Evolutionary conservation across 1,284 basidiomycete species (phyloP), one percentile per base, ranked within the genome.

Genomic region (Rhodotorula sp.): DNA sequence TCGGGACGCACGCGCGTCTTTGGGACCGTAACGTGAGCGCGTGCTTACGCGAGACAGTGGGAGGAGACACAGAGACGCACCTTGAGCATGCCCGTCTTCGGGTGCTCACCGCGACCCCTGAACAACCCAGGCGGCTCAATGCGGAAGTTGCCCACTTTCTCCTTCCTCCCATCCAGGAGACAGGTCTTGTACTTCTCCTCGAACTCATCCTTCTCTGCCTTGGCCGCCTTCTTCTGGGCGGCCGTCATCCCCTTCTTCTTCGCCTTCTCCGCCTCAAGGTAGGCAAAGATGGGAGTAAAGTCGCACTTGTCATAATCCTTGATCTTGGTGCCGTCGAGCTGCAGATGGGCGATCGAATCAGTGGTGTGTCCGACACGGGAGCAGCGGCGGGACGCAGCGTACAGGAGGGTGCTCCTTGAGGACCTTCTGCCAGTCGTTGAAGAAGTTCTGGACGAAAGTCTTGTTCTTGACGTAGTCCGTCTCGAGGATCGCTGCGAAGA

Each of bases 101-200:
- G 97, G 82, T 99, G 97, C 78, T 97, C 93, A 70, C 97, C 97
- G 76, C 97, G 94, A 71, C 97, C 97, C 82, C 96, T 87, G 84
- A 99, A 99, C 56, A 99, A 85, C 55, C 94, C 93, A 25, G 97
- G 97, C 80, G 97, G 97, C 86, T 99, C 97, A 62, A 98, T 90
- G 76, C 94, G 88, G 85, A 99, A 98, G 84, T 99, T 99, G 67
- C 97, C 97, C 64, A 97, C 89, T 82, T 97, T 97, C 84, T 99
- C 97, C 82, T 94, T 95, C 66, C 94, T 88, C 34, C 95, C 96
- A 79, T 99, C 94, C 56, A 99, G 88, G 21, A 90, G 79, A 81
- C 96, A 98, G 50, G 87, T 87, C 57, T 88, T 89, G 82, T 93
- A 98, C 73, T 90, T 90, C 61, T 87, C 88, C 82, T 99, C 97